Evolutionary conservation across 768 basidiomycete species (phyloP), one percentile per base, ranked within the genome.

Genomic region (Pleurotus djamor): DNA sequence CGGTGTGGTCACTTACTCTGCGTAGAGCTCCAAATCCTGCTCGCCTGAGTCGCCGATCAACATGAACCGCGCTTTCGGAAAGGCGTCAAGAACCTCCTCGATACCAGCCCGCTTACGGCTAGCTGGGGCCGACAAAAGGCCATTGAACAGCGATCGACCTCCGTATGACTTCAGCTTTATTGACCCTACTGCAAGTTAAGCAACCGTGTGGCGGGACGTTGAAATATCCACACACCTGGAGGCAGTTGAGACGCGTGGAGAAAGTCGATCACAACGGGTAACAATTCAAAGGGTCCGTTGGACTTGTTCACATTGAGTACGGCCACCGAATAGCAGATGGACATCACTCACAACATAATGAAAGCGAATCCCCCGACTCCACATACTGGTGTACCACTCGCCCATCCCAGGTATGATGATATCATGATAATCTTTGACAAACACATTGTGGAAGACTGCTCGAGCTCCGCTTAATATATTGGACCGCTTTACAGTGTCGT

Each of bases 31-130:
- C 47, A 98, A 74, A 72, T 98, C 96, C 64, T 97, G 96, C 68
- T 98, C 96, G 36, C 96, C 96, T 0, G 88, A 86, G 70, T 98
- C 96, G 5, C 96, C 96, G 43, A 98, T 79, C 51, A 96, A 83
- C 67, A 98, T 72, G 73, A 98, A 97, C 41, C 73, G 76, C 1
- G 91, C 85, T 43, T 85, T 77, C 0, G 85, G 85, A 69, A 96
- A 96, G 2, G 84, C 76, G 41, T 89, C 81, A 10, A 96, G 75
- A 17, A 93, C 78, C 41, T 95, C 91, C n/a, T 88, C 68, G 6
- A 98, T 84, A 16, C 88, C 89, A 0, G 83, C 83, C 4, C 87
- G 86, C 72, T 98, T 98, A 37, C 96, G 84, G 16, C 84, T 81
- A 1, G 94, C 90, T 2, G 93, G 89, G 4, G 92, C 88, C 4